Conservation (phyloP, 2,329 filamentous ascomycete genomes). For the Monosporascus sp. region DNA sequence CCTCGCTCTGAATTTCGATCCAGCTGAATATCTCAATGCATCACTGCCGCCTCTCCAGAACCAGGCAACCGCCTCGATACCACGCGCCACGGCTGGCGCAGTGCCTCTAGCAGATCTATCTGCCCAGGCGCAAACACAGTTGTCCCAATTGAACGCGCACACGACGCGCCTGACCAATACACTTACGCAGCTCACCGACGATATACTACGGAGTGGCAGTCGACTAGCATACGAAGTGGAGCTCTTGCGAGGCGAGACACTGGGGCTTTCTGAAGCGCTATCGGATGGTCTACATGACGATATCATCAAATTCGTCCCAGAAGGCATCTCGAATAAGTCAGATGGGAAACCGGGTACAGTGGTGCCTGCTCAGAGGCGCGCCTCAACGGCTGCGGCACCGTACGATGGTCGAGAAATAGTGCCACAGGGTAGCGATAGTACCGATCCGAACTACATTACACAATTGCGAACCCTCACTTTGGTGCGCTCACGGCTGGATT, state of each 20-base stretch:
- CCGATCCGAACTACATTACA: conserved; percentile 60
- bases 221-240: conserved; percentile 93
- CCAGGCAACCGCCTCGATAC: conserved; percentile 28
- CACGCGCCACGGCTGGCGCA: conserved; percentile 28
- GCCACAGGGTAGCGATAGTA: conserved; percentile 10
- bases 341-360: conserved; percentile 16
- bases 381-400: conserved; percentile 13
- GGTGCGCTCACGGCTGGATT: conserved; percentile 78
- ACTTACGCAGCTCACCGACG: conserved; percentile 86
- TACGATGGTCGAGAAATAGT: conserved; percentile 13
- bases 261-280: conserved; percentile 73
- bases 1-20: conserved; percentile 70
- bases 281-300: conserved; percentile 67
- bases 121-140: conserved; percentile 72
- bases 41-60: conserved; percentile 63
- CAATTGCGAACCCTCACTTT: conserved; percentile 77
- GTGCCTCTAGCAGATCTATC: conserved; percentile 72
- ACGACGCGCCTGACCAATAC: conserved; percentile 76
- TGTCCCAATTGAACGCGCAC: conserved; percentile 84
- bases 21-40: conserved; percentile 79
- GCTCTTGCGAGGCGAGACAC: conserved; percentile 79
- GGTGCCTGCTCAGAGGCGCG: conserved; percentile 12
- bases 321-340: conserved; percentile 34
- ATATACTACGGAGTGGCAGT: conserved; percentile 84
- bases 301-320: conserved; percentile 65